phyloP scores from a whole-genome alignment of 73 alveolate species.

The Paramecium primaurelia region DNA sequence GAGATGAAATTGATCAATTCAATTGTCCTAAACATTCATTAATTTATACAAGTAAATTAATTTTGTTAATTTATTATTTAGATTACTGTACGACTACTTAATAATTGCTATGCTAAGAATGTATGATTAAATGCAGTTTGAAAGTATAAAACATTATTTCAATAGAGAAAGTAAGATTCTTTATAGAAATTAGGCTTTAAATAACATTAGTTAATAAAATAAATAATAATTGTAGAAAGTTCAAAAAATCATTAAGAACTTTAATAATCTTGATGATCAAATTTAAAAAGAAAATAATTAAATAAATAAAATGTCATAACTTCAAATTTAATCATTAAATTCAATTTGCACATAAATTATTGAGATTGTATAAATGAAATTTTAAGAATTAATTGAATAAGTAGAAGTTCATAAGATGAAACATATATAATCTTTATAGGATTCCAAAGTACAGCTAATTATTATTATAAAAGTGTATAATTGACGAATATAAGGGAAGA shows the following conservation, averaged over 20 bases:
- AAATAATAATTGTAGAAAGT: background rate
- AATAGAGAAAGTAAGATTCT: background rate
- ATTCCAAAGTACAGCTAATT: background rate
- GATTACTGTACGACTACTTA: slow-evolving; percentile 30
- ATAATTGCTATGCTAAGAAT: background rate
- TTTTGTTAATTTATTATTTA: background rate
- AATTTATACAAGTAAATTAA: background rate
- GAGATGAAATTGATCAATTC: slow-evolving; percentile 28
- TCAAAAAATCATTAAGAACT: background rate
- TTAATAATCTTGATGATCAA: background rate
- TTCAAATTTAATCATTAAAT: background rate
- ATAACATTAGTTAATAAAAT: background rate
- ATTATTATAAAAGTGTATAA: background rate
- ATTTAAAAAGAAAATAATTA: background rate
- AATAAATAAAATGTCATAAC: background rate
- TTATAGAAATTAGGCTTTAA: background rate
- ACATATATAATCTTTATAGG: background rate
- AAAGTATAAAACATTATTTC: background rate
- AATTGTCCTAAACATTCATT: slow-evolving; percentile 27
- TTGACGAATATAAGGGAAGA: slow-evolving; percentile 21
- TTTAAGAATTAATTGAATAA: background rate
- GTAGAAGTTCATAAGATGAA: slow-evolving; percentile 22
- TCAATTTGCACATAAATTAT: background rate
- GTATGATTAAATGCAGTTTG: background rate
- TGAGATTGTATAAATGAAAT: background rate